Evolutionary conservation across 768 basidiomycete genomes (phyloP).

Genomic region (Leccinum truebloodii): DNA sequence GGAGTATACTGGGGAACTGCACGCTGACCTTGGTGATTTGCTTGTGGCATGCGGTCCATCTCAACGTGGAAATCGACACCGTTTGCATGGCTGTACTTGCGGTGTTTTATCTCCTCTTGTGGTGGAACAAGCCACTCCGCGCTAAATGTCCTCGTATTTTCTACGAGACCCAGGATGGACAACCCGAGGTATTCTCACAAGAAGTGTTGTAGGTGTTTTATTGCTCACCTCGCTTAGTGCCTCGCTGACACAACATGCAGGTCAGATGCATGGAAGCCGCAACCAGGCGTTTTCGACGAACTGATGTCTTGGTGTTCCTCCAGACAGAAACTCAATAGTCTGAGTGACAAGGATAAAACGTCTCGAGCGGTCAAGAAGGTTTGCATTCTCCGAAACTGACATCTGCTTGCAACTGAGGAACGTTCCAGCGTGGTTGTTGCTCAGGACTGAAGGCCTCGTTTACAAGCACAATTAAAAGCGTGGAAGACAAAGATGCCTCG

Average conservation of each 20-base stretch:
- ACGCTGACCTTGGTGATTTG: neutral
- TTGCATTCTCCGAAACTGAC: neutral
- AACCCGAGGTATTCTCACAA: neutral
- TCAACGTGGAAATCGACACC: neutral
- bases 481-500: too few species aligned
- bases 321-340: neutral
- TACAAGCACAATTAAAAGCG: too few species aligned
- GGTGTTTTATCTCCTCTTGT: neutral
- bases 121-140: conserved; percentile 2
- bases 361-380: neutral
- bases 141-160: neutral
- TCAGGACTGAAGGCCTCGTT: too few species aligned
- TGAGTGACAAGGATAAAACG: neutral
- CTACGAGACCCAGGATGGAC: neutral
- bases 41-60: neutral
- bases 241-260: neutral
- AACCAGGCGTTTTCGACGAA: neutral
- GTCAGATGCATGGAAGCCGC: neutral
- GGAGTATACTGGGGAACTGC: neutral
- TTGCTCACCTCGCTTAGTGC: neutral
- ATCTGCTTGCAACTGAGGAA: neutral
- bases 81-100: neutral
- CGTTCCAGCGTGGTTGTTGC: too few species aligned
- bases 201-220: neutral
- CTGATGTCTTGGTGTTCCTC: neutral